Evolutionary conservation across 164 flowering plant species (phyloP).

Genomic region (Magnolia sinica): DNA sequence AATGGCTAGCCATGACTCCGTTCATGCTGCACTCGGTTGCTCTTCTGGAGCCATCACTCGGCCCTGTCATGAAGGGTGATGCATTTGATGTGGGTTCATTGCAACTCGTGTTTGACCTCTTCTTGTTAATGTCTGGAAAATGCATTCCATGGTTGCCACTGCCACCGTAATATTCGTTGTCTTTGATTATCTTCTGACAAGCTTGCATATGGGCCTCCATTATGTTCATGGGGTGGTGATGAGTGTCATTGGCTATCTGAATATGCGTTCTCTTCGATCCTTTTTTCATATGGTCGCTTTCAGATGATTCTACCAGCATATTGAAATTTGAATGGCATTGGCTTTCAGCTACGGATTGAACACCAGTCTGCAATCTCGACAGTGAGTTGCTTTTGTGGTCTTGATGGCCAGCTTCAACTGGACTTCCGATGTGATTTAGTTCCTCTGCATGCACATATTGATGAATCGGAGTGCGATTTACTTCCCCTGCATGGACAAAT

Average conservation of each 20-base stretch:
- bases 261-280: conserved; percentile 27
- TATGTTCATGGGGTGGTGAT: conserved; percentile 15
- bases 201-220: conserved; percentile 21
- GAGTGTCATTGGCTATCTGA: conserved; percentile 7
- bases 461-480: neutral
- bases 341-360: conserved; percentile 19
- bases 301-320: conserved; percentile 16
- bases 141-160: conserved; percentile 4
- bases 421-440: conserved; percentile 14
- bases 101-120: conserved; percentile 46
- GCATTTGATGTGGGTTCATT: conserved; percentile 18
- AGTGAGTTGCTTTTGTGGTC: conserved; percentile 8
- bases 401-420: conserved; percentile 3
- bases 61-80: conserved; percentile 10
- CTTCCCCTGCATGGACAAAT: neutral
- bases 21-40: conserved; percentile 11
- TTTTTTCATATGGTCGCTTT: conserved; percentile 16
- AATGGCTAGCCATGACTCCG: conserved; percentile 5
- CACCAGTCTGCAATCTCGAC: conserved; percentile 10
- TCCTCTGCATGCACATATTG: conserved; percentile 4
- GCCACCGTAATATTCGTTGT: conserved; percentile 3
- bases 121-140: conserved; percentile 43
- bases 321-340: conserved; percentile 23
- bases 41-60: conserved; percentile 8
- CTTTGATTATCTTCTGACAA: conserved; percentile 16